These are phyloP conservation scores for Leccinum obscurum DNA, from an alignment of 768 basidiomycete species.

Conservation along the genomic window DNA sequence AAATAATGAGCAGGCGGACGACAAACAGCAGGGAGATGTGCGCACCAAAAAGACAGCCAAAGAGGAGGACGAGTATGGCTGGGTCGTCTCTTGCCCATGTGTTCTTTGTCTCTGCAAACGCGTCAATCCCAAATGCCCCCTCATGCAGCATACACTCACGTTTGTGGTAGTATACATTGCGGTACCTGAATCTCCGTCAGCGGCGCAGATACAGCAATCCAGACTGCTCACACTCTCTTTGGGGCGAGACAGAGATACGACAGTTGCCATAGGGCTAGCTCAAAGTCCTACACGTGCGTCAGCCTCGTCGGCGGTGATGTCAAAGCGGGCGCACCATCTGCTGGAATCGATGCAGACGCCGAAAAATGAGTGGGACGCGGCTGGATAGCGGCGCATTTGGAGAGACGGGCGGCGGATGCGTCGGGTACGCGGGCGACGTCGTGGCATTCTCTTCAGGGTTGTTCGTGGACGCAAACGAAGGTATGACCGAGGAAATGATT, in stretches of 20 bases:
- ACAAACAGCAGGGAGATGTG: not conserved
- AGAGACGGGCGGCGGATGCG: conserved; percentile 18
- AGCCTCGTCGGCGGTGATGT: not conserved
- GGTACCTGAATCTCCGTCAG: conserved; percentile 56
- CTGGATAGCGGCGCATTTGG: conserved; percentile 35
- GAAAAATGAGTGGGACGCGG: conserved; percentile 78
- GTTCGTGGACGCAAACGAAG: too few relatives aligned
- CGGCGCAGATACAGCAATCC: not conserved
- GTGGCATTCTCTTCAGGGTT: too few relatives aligned
- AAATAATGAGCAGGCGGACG: not conserved
- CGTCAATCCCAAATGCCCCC: not conserved
- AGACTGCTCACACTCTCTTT: conserved; percentile 71
- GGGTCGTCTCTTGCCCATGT: conserved; percentile 98
- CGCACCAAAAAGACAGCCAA: conserved; percentile 72
- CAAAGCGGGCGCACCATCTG: conserved; percentile 69
- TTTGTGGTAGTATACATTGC: conserved; percentile 97
- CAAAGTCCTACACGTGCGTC: conserved; percentile 73
- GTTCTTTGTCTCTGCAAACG: conserved; percentile 85
- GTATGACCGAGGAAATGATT: too few relatives aligned
- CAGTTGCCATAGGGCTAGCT: conserved; percentile 93
- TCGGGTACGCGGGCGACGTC: conserved; percentile 27
- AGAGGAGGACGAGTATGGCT: conserved; percentile 86
- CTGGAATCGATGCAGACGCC: conserved; percentile 75
- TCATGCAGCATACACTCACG: conserved; percentile 49
- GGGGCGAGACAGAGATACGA: conserved; percentile 93